Conservation (phyloP, 140 eudicot species). For the Flaveria floridana region DNA sequence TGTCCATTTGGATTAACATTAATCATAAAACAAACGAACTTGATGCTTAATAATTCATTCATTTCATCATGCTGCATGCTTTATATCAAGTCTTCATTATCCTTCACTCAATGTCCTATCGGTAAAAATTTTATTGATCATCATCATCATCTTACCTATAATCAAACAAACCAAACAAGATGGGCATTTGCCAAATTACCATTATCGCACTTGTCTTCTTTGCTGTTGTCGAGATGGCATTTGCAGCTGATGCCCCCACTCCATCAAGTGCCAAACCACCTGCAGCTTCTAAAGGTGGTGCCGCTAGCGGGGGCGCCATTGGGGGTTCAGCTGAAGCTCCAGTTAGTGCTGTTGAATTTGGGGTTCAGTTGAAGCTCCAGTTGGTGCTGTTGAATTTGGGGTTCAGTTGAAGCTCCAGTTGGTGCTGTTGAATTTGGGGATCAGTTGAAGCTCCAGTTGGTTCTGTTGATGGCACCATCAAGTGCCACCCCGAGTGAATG, state of each 20-base stretch:
- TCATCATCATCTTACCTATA: neutral
- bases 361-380: no score
- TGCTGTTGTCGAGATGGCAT: slow-evolving; percentile 37
- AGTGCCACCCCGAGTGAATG: no score
- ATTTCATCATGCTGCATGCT: neutral
- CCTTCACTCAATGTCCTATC: neutral
- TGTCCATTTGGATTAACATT: slow-evolving; percentile 7
- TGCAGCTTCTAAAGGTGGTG: neutral
- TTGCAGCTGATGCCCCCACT: slow-evolving; percentile 26
- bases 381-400: no score
- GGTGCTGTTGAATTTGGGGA: no score
- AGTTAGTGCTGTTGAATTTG: no score
- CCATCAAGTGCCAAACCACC: slow-evolving; percentile 15
- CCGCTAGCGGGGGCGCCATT: no score
- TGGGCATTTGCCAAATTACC: neutral
- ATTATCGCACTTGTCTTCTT: slow-evolving; percentile 42
- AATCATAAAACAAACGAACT: slow-evolving; percentile 27
- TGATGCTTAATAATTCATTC: slow-evolving; percentile 23
- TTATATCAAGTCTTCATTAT: neutral
- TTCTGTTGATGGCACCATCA: no score
- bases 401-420: no score
- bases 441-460: no score
- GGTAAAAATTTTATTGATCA: neutral
- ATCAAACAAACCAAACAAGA: neutral
- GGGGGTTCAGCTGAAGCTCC: no score